Conservation (phyloP, 495 filamentous ascomycete genomes). For the Opeltia flavorubescens region DNA sequence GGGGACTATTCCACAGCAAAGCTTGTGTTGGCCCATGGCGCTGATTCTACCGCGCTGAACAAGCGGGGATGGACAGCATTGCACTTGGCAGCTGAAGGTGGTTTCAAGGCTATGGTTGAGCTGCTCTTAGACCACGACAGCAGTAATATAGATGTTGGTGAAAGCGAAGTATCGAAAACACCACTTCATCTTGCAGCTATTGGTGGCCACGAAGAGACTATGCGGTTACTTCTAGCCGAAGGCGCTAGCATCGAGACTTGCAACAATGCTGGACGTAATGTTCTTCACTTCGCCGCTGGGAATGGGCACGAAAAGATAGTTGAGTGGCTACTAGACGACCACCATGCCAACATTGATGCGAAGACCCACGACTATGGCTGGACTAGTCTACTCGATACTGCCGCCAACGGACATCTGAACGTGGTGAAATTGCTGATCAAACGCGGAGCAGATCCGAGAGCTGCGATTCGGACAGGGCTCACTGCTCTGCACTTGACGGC, state of each 20-base stretch:
- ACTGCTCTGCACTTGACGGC: not conserved
- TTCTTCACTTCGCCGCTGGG: not conserved
- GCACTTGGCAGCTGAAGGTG: not conserved
- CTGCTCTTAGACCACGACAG: not conserved
- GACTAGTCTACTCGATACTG: too few relatives aligned
- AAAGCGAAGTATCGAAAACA: not conserved
- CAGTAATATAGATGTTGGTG: not conserved
- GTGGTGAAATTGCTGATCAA: too few relatives aligned
- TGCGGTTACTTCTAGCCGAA: not conserved
- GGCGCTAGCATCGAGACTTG: not conserved
- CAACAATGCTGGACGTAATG: not conserved
- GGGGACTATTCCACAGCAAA: not conserved
- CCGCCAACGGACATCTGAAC: too few relatives aligned
- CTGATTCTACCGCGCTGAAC: not conserved
- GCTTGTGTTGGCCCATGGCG: not conserved
- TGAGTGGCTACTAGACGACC: not conserved
- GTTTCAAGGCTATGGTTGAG: not conserved
- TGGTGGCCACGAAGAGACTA: not conserved
- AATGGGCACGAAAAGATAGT: constrained; percentile 11
- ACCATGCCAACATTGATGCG: too few relatives aligned
- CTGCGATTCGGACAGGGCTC: not conserved
- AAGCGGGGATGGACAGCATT: not conserved
- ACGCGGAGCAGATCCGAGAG: not conserved
- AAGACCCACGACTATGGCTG: too few relatives aligned
- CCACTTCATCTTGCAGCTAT: not conserved